Evolutionary conservation across 2,329 filamentous ascomycete genomes (phyloP), one percentile per base, ranked within the genome.

Genomic region (Alternaria atra): DNA sequence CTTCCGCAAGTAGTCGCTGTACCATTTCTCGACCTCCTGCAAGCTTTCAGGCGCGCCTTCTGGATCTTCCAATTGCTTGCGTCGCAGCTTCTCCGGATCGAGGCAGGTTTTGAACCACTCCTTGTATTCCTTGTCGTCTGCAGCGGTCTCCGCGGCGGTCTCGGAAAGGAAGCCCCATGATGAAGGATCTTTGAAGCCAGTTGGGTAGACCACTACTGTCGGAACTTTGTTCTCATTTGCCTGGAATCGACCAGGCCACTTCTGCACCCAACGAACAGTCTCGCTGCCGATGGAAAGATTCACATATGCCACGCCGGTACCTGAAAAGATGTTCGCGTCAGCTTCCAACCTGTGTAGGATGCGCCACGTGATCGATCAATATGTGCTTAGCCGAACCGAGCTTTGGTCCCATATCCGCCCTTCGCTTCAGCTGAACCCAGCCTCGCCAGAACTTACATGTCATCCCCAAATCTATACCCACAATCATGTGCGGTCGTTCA

Each of bases 41-140:
- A 82, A 74, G 10, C 77, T 79, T 5, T 70, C 68, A 0, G 84
- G 83, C 0, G 80, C 80, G 29, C 80, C 79, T n/a, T 77, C 68
- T 0, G 84, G 78, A 10, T 83, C 82, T 30, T 82, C 64, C 4
- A 74, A 71, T 60, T 83, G 82, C 40, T 81, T 81, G 17, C 77
- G 73, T 0, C 69, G 72, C 2, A 86, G 72, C 8, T 80, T 83
- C 8, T 79, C 78, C 5, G 79, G 75, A 54, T 86, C 85, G 13
- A 86, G 79, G 64, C 82, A 86, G 61, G 85, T 85, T 66, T 87
- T 86, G 79, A 87, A 87, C 79, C 85, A 85, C 56, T 86, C 84
- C 7, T 78, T 76, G 39, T 76, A 73, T 13, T 79, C 77, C 37
- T 81, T 80, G 23, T 83, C 79, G 15, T 83, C 79, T 8, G 84